Evolutionary conservation across 768 basidiomycete species (phyloP), one percentile per base, ranked within the genome.

Genomic region (Tremella mesenterica): DNA sequence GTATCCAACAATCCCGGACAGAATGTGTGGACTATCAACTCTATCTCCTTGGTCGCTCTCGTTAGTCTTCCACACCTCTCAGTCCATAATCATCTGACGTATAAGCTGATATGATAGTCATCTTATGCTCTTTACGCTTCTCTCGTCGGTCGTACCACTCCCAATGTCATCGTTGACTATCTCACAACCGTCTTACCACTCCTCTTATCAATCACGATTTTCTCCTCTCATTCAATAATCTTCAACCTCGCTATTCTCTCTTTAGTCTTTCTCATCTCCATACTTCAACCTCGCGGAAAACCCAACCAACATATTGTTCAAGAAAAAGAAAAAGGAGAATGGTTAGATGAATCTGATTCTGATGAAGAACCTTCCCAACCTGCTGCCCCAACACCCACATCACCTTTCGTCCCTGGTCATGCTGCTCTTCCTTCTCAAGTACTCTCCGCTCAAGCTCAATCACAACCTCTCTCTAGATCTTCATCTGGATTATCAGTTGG

Each of bases 181-280:
- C 31, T 77, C 7, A 70, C 86, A 9, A 79, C 92, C 12, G 79
- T 84, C 6, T 49, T 86, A 0, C 93, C 93, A 0, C 76, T 92
- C n/a, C 76, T 91, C 2, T 76, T 92, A 8, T 84, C 82, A 2
- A 81, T 95, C 74, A 93, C 93, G 0, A 50, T 85, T 26, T 84
- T 83, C 62, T 83, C 88, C 0, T 72, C 79, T 27, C 71, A 73
- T 10, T 84, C 88, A 0, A 60, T 73, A 2, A 48, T 75, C 1
- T 77, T 90, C 48, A 79, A 80, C 56, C 14, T 78, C 0, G 50
- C 20, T 57, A 64, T 45, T 55, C 58, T 55, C 36, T 30, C 29
- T 20, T 26, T 52, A 21, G 25, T 52, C 46, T 30, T 52, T 50
- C 14, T 31, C 16, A 29, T 44, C 26, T 43, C 39, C 38, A 13